These are phyloP conservation scores for Tilletia caries DNA, from an alignment of 1,284 basidiomycete genomes.

Conservation along the genomic window DNA sequence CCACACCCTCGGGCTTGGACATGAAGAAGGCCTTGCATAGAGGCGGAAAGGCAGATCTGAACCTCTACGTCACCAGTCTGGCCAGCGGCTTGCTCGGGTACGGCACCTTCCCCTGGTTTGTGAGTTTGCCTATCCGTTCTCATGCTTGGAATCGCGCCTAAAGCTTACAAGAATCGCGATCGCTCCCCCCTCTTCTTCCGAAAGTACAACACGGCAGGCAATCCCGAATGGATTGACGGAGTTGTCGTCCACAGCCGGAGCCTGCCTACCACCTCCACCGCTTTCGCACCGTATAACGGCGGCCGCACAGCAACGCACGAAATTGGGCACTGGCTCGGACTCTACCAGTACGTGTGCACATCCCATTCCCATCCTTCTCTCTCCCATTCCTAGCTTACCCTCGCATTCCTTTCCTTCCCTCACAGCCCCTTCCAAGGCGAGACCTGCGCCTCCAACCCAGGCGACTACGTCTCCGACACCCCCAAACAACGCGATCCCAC, in stretches of 20 bases:
- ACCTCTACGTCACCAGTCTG: constrained; percentile 59
- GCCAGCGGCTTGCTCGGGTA: constrained; percentile 49
- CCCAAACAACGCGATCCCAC: constrained; percentile 45
- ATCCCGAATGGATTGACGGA: constrained; percentile 52
- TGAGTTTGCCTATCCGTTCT: constrained; percentile 17
- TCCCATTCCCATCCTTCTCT: background rate
- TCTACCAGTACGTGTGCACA: constrained; percentile 56
- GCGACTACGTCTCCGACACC: constrained; percentile 62
- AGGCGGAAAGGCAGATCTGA: constrained; percentile 58
- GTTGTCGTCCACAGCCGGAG: constrained; percentile 59
- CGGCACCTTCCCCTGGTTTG: constrained; percentile 57
- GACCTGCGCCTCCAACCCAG: constrained; percentile 55
- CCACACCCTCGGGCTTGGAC: constrained; percentile 55
- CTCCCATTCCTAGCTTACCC: constrained; percentile 57
- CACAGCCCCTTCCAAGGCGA: constrained; percentile 62
- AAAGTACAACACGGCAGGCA: no score
- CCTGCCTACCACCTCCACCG: constrained; percentile 58
- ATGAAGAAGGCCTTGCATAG: constrained; percentile 61
- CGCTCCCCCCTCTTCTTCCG: no score
- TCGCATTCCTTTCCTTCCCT: no score
- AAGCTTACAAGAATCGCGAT: no score
- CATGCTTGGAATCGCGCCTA: no score
- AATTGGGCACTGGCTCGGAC: constrained; percentile 57
- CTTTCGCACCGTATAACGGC: constrained; percentile 58
- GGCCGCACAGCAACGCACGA: constrained; percentile 63